Evolutionary conservation across 148 eudicot species (phyloP).

Genomic region (Dianthus caryophyllus): DNA sequence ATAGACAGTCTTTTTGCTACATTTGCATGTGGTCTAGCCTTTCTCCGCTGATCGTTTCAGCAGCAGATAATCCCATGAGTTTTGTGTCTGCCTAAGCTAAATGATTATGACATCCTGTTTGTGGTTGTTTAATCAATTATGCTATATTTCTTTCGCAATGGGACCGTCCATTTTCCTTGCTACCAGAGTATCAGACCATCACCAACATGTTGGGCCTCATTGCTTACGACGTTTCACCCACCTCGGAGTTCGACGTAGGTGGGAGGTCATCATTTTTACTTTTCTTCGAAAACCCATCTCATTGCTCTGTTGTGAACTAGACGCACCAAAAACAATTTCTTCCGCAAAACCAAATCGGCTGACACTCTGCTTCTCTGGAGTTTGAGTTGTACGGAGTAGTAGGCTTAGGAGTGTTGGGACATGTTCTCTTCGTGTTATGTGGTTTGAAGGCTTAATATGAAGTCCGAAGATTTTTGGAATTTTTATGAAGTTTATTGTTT

Average conservation of each 20-base stretch:
- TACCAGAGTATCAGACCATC: not conserved
- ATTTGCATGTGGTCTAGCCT: slow-evolving; percentile 22
- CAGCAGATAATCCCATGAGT: slow-evolving; percentile 10
- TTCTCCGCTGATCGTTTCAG: slow-evolving; percentile 12
- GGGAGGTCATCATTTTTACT: slow-evolving; percentile 8
- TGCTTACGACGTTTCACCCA: slow-evolving; percentile 10
- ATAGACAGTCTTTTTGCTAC: not conserved
- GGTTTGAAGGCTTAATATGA: too few relatives aligned
- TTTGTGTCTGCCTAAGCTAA: slow-evolving; percentile 11
- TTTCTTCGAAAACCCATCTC: not conserved
- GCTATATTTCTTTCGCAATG: not conserved
- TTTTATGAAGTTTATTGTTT: too few relatives aligned
- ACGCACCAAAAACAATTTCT: too few relatives aligned
- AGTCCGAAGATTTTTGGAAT: too few relatives aligned
- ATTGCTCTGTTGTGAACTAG: not conserved
- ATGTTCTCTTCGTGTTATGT: too few relatives aligned
- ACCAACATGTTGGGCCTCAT: slow-evolving; percentile 8
- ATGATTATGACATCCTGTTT: slow-evolving; percentile 19
- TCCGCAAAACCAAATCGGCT: not conserved
- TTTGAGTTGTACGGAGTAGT: not conserved
- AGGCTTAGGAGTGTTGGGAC: too few relatives aligned
- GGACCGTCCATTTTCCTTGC: slow-evolving; percentile 7
- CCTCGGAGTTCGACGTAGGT: slow-evolving; percentile 2
- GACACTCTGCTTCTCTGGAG: not conserved
- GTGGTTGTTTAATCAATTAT: slow-evolving; percentile 15